Base-by-base conservation (phyloP, 768 basidiomycete genomes). In the Boletus subcaerulescens region DNA sequence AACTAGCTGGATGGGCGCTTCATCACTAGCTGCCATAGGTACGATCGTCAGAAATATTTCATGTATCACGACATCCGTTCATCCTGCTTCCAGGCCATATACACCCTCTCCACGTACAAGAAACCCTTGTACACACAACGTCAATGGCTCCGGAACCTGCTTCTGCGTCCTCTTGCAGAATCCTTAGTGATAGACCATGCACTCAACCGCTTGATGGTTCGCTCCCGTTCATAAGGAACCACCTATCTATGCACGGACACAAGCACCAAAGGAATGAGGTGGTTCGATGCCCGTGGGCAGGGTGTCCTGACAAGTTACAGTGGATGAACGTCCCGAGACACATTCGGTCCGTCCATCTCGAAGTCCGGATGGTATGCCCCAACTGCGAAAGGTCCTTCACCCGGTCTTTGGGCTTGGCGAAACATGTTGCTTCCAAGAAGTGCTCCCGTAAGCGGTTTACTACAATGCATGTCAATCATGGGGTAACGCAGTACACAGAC, bases 271-370 rank as follows among this genome's bases (percentile, higher is more conserved):
- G 29, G 14, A 55, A 29, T 33, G 52, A 56, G 18, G 17, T 8
- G 18, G 45, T 58, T 26, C 39, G 20, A 13, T 51, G 56, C 10
- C 56, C 55, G 26, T 57, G 55, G 55, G 35, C 17, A 29, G 44
- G 56, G 39, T 57, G 55, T 18, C 22, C 20, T 35, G 47, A 55
- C 36, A 47, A 9, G 14, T n/a, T 56, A 18, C 54, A 20, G 12
- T 49, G 55, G 55, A 57, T 57, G 48, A 57, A 45, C 20, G 24
- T 57, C 17, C 56, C 55, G 11, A 57, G 56, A 41, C 56, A 57
- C 5, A 15, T 58, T 41, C 52, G 55, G 20, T 56, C 55, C 26
- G 42, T 55, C 20, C 55, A 56, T 33, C 55, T 56, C 17, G 52
- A 45, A 29, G 40, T 55, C 41, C 55, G 55, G 29, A 36, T 53